Evolutionary conservation across 768 basidiomycete species (phyloP).

Genomic region (Leccinum uliginosum): DNA sequence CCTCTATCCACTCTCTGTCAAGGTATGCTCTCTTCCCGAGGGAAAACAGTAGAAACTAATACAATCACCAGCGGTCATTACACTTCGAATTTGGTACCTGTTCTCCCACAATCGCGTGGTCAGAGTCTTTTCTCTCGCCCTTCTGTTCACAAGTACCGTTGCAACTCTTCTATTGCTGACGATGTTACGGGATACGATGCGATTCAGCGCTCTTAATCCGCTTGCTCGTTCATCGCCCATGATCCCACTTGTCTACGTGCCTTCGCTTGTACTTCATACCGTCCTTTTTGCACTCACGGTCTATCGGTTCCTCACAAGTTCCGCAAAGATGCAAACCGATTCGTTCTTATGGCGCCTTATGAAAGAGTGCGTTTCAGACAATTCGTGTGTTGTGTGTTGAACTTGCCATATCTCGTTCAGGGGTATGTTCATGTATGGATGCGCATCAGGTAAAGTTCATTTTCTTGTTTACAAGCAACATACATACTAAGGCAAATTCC

Average conservation of each 20-base stretch:
- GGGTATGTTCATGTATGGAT: conserved; percentile 14
- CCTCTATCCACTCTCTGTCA: conserved; percentile 8
- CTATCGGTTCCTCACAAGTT: conserved; percentile 11
- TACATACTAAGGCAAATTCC: not conserved
- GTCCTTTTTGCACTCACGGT: conserved; percentile 12
- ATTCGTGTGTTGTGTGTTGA: not conserved
- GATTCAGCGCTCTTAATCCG: not conserved
- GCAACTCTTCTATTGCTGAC: not conserved
- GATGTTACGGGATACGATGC: not conserved
- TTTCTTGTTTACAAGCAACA: not conserved
- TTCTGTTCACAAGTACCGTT: not conserved
- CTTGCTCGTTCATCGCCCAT: not conserved
- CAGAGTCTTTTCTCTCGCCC: conserved; percentile 1
- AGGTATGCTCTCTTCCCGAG: not conserved
- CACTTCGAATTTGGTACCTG: conserved; percentile 14
- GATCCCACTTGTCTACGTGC: conserved; percentile 11
- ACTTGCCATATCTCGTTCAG: not conserved
- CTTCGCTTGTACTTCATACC: conserved; percentile 14
- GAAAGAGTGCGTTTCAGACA: conserved; percentile 13
- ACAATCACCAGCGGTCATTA: conserved; percentile 7
- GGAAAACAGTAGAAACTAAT: not conserved
- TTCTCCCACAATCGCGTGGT: conserved; percentile 4
- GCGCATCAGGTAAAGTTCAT: not conserved
- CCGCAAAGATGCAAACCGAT: conserved; percentile 4
- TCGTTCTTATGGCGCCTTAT: conserved; percentile 13